Evolutionary conservation across 768 basidiomycete species (phyloP).

Genomic region (Leccinellum rugosiceps): DNA sequence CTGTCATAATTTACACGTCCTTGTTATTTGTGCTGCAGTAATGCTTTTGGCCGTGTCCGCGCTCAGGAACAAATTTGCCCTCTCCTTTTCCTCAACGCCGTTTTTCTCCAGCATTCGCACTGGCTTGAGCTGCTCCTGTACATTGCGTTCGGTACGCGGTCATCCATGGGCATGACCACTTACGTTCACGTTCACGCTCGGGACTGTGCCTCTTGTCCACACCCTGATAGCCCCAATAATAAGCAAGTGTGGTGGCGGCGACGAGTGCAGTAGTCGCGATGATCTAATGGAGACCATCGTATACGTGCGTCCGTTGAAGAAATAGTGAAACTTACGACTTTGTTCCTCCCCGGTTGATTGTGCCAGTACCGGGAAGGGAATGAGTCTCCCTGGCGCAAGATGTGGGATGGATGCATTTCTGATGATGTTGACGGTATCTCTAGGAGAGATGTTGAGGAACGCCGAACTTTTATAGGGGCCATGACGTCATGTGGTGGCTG

Average conservation of each 20-base stretch:
- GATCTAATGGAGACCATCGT: slow-evolving; percentile 15
- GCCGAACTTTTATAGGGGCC: slow-evolving; percentile 21
- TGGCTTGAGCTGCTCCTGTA: slow-evolving; percentile 11
- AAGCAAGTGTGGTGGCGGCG: slow-evolving; percentile 30
- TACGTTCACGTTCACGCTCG: slow-evolving; percentile 24
- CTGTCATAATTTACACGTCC: slow-evolving; percentile 7
- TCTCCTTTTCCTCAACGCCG: slow-evolving; percentile 15
- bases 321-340: slow-evolving; percentile 24
- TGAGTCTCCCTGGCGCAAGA: slow-evolving; percentile 22
- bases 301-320: no score
- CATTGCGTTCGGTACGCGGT: neutral
- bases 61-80: neutral
- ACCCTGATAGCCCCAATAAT: slow-evolving; percentile 36
- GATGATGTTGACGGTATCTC: neutral
- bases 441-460: slow-evolving; percentile 16
- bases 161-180: neutral
- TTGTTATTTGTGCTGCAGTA: neutral
- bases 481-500: slow-evolving; percentile 27
- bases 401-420: slow-evolving; percentile 24
- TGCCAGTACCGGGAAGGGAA: slow-evolving; percentile 33
- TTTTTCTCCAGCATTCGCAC: slow-evolving; percentile 18
- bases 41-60: neutral
- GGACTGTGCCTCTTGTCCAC: slow-evolving; percentile 30
- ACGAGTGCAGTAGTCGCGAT: slow-evolving; percentile 28
- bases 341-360: slow-evolving; percentile 32